phyloP scores from a whole-genome alignment of 2,329 filamentous ascomycete genomes.

The Neophaeococcomyces aloes region DNA sequence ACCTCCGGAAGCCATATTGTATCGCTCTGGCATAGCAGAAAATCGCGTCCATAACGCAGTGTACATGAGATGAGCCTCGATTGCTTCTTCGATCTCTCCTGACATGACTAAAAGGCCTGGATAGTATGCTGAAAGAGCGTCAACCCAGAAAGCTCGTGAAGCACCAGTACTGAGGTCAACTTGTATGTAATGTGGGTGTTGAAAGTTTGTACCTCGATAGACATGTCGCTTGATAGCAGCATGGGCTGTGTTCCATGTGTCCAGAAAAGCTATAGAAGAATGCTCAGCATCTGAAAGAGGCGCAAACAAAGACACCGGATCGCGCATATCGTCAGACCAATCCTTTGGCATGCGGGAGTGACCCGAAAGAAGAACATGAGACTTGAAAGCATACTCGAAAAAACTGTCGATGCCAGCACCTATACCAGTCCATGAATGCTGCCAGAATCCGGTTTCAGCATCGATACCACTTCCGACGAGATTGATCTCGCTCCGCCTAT shows the following conservation, averaged over 20 bases:
- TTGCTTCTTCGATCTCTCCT: constrained; percentile 81
- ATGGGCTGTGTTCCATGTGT: constrained; percentile 76
- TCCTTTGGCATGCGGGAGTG: constrained; percentile 37
- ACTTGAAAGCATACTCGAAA: constrained; percentile 95
- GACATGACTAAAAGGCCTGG: constrained; percentile 77
- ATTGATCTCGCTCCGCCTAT: constrained; percentile 69
- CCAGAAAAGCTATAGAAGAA: constrained; percentile 66
- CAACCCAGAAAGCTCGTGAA: constrained; percentile 83
- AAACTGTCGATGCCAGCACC: constrained; percentile 96
- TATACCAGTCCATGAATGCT: constrained; percentile 80
- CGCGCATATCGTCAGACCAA: constrained; percentile 32
- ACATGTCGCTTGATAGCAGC: constrained; percentile 80
- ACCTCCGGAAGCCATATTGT: constrained; percentile 73
- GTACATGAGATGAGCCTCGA: constrained; percentile 79
- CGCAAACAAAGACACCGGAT: constrained; percentile 54
- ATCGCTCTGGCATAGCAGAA: constrained; percentile 85
- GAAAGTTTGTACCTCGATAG: constrained; percentile 62
- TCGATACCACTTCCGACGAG: constrained; percentile 87
- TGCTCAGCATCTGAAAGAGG: constrained; percentile 56
- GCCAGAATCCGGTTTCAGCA: constrained; percentile 82
- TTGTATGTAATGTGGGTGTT: constrained; percentile 88
- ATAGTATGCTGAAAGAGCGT: constrained; percentile 91
- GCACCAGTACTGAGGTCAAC: constrained; percentile 82
- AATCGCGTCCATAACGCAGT: constrained; percentile 92
- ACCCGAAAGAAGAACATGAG: constrained; percentile 78